Evolutionary conservation across 176 grass and related monocot species (phyloP).

Genomic region (Ananas comosus): DNA sequence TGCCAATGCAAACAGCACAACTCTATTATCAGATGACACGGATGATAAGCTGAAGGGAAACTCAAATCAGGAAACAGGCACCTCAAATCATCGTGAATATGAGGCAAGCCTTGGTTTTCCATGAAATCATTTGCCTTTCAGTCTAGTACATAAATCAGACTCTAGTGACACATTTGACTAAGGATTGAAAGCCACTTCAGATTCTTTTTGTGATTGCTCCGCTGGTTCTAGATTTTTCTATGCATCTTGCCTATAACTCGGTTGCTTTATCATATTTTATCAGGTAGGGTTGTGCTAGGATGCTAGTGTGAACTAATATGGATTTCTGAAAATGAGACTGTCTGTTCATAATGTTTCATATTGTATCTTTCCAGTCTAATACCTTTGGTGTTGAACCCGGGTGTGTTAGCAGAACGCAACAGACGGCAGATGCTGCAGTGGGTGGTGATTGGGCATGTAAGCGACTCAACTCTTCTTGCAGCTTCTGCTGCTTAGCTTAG

Average conservation of each 20-base stretch:
- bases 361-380: conserved; percentile 31
- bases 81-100: conserved; percentile 47
- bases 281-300: background rate
- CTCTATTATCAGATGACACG: conserved; percentile 67
- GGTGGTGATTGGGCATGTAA: conserved; percentile 39
- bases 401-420: conserved; percentile 18
- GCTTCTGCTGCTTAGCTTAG: conserved; percentile 1
- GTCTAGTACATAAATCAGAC: background rate
- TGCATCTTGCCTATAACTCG: background rate
- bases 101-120: conserved; percentile 38
- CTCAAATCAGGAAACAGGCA: conserved; percentile 35
- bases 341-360: background rate
- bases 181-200: background rate
- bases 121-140: background rate
- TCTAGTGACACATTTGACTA: background rate
- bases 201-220: background rate
- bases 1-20: conserved; percentile 77
- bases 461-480: conserved; percentile 4
- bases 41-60: conserved; percentile 59
- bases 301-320: too few species aligned
- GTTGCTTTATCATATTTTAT: conserved; percentile 3
- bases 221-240: background rate
- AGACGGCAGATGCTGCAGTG: conserved; percentile 5
- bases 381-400: conserved; percentile 18
- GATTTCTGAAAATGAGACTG: background rate